phyloP scores from a whole-genome alignment of 2,329 filamentous ascomycete genomes.

The Fusarium setosum region DNA sequence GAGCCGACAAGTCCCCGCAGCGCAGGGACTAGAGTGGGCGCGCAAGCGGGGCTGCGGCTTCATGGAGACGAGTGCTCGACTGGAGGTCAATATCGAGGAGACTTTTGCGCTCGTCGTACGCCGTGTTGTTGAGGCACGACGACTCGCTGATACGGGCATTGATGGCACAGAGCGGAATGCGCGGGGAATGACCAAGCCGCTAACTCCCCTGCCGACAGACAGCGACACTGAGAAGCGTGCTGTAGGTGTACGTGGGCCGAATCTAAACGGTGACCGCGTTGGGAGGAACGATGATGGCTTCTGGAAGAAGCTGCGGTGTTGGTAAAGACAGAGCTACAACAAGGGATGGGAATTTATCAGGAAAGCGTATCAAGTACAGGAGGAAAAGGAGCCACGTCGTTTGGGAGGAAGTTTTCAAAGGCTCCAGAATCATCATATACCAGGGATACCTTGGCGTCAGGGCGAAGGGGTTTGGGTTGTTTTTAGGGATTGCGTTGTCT shows the following conservation, averaged over 20 bases:
- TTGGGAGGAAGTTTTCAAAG: slow-evolving; percentile 25
- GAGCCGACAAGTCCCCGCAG: slow-evolving; percentile 74
- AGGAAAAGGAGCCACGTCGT: slow-evolving; percentile 19
- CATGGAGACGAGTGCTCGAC: slow-evolving; percentile 88
- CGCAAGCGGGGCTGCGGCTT: slow-evolving; percentile 79
- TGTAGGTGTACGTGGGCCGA: slow-evolving; percentile 57
- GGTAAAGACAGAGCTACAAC: slow-evolving; percentile 52
- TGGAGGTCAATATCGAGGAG: slow-evolving; percentile 91
- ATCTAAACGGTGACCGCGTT: slow-evolving; percentile 55
- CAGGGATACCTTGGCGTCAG: slow-evolving; percentile 44
- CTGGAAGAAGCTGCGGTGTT: slow-evolving; percentile 68
- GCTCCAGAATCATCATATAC: slow-evolving; percentile 43
- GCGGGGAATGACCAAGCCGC: slow-evolving; percentile 67
- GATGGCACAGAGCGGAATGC: slow-evolving; percentile 58
- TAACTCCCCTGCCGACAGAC: slow-evolving; percentile 63
- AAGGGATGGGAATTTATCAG: neutral
- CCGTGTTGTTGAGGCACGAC: slow-evolving; percentile 68
- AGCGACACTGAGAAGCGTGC: slow-evolving; percentile 57
- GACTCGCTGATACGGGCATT: slow-evolving; percentile 60
- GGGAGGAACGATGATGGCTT: slow-evolving; percentile 59
- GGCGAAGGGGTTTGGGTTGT: slow-evolving; percentile 35
- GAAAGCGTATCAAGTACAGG: neutral
- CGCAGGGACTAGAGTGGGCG: slow-evolving; percentile 82
- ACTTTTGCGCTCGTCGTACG: slow-evolving; percentile 80
- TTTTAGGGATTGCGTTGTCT: slow-evolving; percentile 28